Conservation (phyloP, 495 filamentous ascomycete species). For the Xylaria castorea region DNA sequence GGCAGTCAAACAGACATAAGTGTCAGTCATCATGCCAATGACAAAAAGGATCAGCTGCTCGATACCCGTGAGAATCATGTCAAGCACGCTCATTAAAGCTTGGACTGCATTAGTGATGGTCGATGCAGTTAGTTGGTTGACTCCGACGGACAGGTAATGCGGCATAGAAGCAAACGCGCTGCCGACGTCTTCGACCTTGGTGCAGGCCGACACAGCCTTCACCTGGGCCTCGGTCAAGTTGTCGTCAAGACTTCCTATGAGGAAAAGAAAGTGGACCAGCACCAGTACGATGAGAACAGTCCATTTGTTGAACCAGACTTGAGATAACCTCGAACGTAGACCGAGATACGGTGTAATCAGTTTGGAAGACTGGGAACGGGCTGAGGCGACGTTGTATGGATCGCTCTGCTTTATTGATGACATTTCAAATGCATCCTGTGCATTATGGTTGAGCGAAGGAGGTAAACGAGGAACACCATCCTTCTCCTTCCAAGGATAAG, state of each 20-base stretch:
- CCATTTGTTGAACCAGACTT: constrained; percentile 98
- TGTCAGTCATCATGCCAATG: constrained; percentile 86
- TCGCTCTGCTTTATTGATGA: neutral
- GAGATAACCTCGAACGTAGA: constrained; percentile 85
- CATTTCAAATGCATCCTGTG: constrained; percentile 35
- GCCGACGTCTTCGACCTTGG: constrained; percentile 89
- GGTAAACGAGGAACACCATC: constrained; percentile 39
- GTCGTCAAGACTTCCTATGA: constrained; percentile 69
- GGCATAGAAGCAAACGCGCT: constrained; percentile 98
- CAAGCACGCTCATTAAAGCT: constrained; percentile 76
- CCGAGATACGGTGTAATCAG: constrained; percentile 90
- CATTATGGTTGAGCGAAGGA: constrained; percentile 34
- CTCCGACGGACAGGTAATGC: constrained; percentile 84
- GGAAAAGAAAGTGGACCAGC: constrained; percentile 78
- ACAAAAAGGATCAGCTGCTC: constrained; percentile 89
- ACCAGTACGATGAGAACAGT: constrained; percentile 87
- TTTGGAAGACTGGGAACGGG: constrained; percentile 35
- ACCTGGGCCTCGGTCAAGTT: constrained; percentile 75
- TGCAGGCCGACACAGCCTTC: constrained; percentile 87
- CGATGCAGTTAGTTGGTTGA: constrained; percentile 82
- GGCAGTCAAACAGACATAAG: constrained; percentile 85
- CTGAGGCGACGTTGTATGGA: neutral
- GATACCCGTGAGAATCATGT: constrained; percentile 78
- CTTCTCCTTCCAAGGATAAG: constrained; percentile 36
- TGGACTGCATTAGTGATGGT: constrained; percentile 79